Conservation (phyloP, 257 asterid species). For the Ilex aquifolium region DNA sequence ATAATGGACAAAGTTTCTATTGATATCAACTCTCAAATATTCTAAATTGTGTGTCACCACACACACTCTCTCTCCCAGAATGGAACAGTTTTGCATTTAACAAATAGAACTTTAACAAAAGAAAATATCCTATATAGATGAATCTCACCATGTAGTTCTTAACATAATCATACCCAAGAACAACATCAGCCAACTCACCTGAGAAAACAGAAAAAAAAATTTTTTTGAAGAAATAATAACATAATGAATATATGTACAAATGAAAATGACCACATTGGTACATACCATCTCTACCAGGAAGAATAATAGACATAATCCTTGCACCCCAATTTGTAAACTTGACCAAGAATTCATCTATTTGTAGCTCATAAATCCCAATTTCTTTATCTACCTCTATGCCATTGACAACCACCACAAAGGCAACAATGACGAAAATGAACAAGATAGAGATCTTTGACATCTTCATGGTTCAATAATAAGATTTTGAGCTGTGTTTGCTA, state of each 20-base stretch:
- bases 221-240: not conserved
- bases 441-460: constrained; percentile 23
- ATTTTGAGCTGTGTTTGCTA: too few relatives aligned
- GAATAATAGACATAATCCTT: constrained; percentile 56
- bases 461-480: not conserved
- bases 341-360: constrained; percentile 48
- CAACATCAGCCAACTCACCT: constrained; percentile 63
- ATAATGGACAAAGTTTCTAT: too few relatives aligned
- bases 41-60: too few relatives aligned
- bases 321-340: constrained; percentile 80
- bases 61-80: too few relatives aligned
- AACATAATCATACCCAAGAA: constrained; percentile 74
- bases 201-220: not conserved
- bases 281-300: constrained; percentile 76
- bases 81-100: too few relatives aligned
- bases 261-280: not conserved
- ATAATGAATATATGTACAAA: not conserved
- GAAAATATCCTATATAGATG: too few relatives aligned
- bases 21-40: too few relatives aligned
- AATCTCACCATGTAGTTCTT: constrained; percentile 46
- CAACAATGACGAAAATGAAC: constrained; percentile 22
- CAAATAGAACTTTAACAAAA: too few relatives aligned
- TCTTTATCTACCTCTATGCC: constrained; percentile 9
- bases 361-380: constrained; percentile 40
- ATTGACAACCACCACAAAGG: constrained; percentile 12